Conservation (phyloP, 768 basidiomycete species). For the Mycena kentingensis region DNA sequence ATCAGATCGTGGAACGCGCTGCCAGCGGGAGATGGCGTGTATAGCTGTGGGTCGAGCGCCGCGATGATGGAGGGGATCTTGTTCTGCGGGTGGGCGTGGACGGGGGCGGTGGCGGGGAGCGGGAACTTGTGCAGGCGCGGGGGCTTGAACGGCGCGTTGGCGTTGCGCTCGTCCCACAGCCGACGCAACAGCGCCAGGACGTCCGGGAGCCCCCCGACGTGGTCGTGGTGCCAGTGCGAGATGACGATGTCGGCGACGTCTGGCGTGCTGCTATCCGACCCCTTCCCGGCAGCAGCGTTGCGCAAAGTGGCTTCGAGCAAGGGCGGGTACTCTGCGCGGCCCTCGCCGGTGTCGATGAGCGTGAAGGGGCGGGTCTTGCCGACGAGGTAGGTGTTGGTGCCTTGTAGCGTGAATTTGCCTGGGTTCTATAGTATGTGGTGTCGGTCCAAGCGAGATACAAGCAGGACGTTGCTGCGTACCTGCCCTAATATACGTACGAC, state of each 20-base stretch:
- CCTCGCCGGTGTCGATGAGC: constrained; percentile 85
- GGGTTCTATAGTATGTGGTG: constrained; percentile 62
- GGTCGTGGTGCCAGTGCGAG: constrained; percentile 90
- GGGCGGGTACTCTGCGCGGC: constrained; percentile 64
- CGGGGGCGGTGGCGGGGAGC: too few relatives aligned
- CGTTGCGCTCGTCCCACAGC: constrained; percentile 59
- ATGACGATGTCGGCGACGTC: constrained; percentile 87
- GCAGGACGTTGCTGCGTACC: constrained; percentile 40
- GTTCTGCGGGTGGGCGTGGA: constrained; percentile 29
- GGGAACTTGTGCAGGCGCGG: constrained; percentile 78
- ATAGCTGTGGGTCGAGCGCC: constrained; percentile 46
- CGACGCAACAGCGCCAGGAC: constrained; percentile 67
- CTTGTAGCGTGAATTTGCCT: constrained; percentile 86
- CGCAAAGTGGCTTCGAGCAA: constrained; percentile 66
- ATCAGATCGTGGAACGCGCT: constrained; percentile 57
- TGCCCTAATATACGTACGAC: constrained; percentile 76
- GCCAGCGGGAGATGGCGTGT: constrained; percentile 45
- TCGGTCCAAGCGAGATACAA: background rate
- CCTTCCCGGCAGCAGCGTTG: constrained; percentile 32
- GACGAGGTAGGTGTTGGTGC: constrained; percentile 89
- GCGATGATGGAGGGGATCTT: constrained; percentile 43
- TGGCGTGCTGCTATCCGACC: constrained; percentile 39
- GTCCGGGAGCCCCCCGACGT: constrained; percentile 71
- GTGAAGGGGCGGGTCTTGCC: constrained; percentile 71
- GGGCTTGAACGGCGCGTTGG: constrained; percentile 52